Percentiles rank a stretch among this genome's conserved stretches.
Evolutionary conservation across 1,284 basidiomycete species (phyloP).

Genomic region (Sporisorium graminicola): DNA sequence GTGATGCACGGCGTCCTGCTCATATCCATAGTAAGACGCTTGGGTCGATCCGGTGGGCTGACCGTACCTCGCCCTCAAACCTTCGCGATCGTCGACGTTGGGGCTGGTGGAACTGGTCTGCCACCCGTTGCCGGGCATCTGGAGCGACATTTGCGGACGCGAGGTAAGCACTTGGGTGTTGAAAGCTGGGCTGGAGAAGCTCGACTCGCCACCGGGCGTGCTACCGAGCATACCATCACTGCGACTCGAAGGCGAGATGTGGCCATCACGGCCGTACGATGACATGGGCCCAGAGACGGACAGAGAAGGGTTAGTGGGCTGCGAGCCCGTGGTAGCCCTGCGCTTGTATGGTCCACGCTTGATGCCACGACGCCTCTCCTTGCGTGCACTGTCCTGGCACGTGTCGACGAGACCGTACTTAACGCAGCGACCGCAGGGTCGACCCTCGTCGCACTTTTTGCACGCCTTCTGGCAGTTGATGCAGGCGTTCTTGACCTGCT

Average conservation of each 20-base stretch:
- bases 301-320: slow-evolving; percentile 36
- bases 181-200: slow-evolving; percentile 47
- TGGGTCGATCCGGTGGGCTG: slow-evolving; percentile 18
- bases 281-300: slow-evolving; percentile 31
- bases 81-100: slow-evolving; percentile 43
- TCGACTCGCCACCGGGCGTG: slow-evolving; percentile 38
- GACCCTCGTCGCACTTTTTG: slow-evolving; percentile 89
- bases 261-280: slow-evolving; percentile 37
- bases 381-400: slow-evolving; percentile 83
- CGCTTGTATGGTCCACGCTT: slow-evolving; percentile 93
- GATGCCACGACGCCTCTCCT: slow-evolving; percentile 85
- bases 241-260: slow-evolving; percentile 35
- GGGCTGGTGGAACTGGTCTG: slow-evolving; percentile 25
- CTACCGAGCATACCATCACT: slow-evolving; percentile 42
- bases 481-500: slow-evolving; percentile 90
- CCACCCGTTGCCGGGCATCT: slow-evolving; percentile 41
- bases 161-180: slow-evolving; percentile 29
- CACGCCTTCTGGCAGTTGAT: slow-evolving; percentile 89
- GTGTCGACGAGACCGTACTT: slow-evolving; percentile 84
- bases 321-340: slow-evolving; percentile 55
- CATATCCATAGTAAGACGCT: slow-evolving; percentile 38
- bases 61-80: slow-evolving; percentile 32
- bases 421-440: slow-evolving; percentile 86
- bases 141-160: slow-evolving; percentile 45
- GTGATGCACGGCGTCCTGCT: slow-evolving; percentile 41